Evolutionary conservation across 805 yeast genomes (phyloP).

Genomic region (Kuraishia borneana): DNA sequence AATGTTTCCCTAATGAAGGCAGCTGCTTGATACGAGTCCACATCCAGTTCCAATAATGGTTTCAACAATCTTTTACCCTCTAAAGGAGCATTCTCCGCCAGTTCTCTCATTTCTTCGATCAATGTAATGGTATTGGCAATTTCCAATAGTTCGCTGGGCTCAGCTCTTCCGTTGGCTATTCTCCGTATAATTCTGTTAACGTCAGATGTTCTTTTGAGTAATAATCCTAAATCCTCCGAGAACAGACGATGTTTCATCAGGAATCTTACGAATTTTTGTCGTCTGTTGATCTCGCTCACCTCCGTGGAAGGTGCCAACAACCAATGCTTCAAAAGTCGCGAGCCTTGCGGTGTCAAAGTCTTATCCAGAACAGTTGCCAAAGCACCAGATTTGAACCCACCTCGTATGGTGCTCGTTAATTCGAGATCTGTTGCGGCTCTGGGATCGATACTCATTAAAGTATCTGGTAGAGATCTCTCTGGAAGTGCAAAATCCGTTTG

Average conservation of each 20-base stretch:
- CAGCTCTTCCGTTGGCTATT: conserved; percentile 28
- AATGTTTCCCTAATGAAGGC: neutral
- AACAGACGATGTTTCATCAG: conserved; percentile 22
- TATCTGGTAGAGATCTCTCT: conserved; percentile 34
- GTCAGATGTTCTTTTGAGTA: conserved; percentile 39
- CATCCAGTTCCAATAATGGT: conserved; percentile 10
- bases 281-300: conserved; percentile 34
- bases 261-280: conserved; percentile 42
- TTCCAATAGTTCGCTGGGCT: conserved; percentile 16
- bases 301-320: conserved; percentile 67
- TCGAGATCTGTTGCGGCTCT: conserved; percentile 72
- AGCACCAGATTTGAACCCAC: conserved; percentile 53
- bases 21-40: conserved; percentile 5
- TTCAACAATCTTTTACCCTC: conserved; percentile 4
- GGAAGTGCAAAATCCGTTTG: conserved; percentile 61
- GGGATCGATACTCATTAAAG: conserved; percentile 68
- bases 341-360: conserved; percentile 75
- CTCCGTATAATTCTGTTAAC: conserved; percentile 50
- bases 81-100: conserved; percentile 5
- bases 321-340: conserved; percentile 75
- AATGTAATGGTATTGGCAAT: conserved; percentile 14
- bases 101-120: conserved; percentile 17
- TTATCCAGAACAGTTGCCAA: conserved; percentile 56
- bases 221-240: conserved; percentile 19
- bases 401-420: conserved; percentile 46